phyloP scores from a whole-genome alignment of 192 early-diverging fungal species.

The Entomortierella lignicola region DNA sequence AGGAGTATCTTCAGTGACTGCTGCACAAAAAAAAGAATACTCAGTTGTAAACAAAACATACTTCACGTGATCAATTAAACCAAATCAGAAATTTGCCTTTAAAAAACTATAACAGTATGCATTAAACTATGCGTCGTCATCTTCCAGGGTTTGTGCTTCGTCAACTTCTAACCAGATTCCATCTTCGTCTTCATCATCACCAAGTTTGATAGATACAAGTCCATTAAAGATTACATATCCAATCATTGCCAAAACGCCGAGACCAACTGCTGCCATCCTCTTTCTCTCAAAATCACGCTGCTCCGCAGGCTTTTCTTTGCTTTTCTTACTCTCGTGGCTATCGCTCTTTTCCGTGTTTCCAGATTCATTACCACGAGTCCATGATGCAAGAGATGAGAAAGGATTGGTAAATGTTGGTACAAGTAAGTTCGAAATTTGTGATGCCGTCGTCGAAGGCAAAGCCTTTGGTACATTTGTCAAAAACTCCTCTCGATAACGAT shows the following conservation, averaged over 20 bases:
- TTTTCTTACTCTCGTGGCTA: conserved; percentile 23
- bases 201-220: conserved; percentile 62
- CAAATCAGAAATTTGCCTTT: too few relatives aligned
- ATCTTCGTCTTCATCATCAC: conserved; percentile 5
- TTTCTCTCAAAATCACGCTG: conserved; percentile 65
- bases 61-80: neutral
- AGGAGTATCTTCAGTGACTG: neutral
- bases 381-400: conserved; percentile 35
- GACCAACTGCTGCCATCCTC: conserved; percentile 58
- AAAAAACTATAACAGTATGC: too few relatives aligned
- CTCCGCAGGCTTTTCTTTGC: conserved; percentile 22
- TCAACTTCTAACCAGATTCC: neutral
- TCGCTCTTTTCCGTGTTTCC: neutral
- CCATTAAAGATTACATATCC: conserved; percentile 71
- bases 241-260: conserved; percentile 56
- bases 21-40: conserved; percentile 12
- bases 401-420: conserved; percentile 53
- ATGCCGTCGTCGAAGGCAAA: conserved; percentile 21
- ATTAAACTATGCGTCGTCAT: too few relatives aligned
- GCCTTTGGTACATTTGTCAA: conserved; percentile 39
- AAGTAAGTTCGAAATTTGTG: neutral
- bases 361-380: conserved; percentile 1
- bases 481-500: conserved; percentile 61
- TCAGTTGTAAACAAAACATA: conserved; percentile 7
- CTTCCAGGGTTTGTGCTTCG: neutral